phyloP scores from a whole-genome alignment of 1,284 basidiomycete genomes.

The Ceratobasidium sp. region DNA sequence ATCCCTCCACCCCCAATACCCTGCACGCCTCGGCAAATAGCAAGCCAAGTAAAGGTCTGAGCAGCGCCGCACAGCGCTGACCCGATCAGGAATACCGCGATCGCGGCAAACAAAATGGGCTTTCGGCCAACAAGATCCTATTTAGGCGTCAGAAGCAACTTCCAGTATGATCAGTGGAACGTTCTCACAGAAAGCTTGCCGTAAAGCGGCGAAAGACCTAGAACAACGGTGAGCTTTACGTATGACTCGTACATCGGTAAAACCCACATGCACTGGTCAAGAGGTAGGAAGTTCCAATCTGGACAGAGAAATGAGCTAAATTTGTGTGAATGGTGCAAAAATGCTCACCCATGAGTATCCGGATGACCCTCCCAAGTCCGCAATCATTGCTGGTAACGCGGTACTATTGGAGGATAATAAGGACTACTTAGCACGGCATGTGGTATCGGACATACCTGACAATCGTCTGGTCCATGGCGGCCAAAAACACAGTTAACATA shows the following conservation, averaged over 20 bases:
- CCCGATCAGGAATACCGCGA: slow-evolving; percentile 77
- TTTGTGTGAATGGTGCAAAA: background rate
- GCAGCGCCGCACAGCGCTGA: slow-evolving; percentile 85
- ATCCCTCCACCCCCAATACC: slow-evolving; percentile 85
- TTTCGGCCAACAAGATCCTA: slow-evolving; percentile 65
- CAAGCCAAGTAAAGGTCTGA: slow-evolving; percentile 76
- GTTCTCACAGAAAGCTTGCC: slow-evolving; percentile 68
- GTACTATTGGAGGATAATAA: slow-evolving; percentile 56
- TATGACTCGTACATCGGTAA: too few species aligned
- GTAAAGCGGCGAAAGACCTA: slow-evolving; percentile 73
- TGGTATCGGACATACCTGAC: slow-evolving; percentile 41
- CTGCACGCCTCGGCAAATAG: slow-evolving; percentile 75
- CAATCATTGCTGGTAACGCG: slow-evolving; percentile 80
- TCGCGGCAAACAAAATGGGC: slow-evolving; percentile 72
- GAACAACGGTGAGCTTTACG: background rate
- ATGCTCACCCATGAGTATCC: slow-evolving; percentile 44
- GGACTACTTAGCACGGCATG: background rate
- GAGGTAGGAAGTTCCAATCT: slow-evolving; percentile 62
- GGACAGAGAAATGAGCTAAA: background rate
- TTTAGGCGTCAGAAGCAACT: background rate
- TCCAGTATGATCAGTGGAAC: background rate
- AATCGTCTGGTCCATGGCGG: slow-evolving; percentile 55
- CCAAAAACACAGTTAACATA: slow-evolving; percentile 63
- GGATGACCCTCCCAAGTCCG: slow-evolving; percentile 59
- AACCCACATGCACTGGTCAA: slow-evolving; percentile 59